Percentiles rank a stretch among this genome's conserved stretches.
Conservation (phyloP, 2,329 filamentous ascomycete species). For the Curvularia verruculosa region DNA sequence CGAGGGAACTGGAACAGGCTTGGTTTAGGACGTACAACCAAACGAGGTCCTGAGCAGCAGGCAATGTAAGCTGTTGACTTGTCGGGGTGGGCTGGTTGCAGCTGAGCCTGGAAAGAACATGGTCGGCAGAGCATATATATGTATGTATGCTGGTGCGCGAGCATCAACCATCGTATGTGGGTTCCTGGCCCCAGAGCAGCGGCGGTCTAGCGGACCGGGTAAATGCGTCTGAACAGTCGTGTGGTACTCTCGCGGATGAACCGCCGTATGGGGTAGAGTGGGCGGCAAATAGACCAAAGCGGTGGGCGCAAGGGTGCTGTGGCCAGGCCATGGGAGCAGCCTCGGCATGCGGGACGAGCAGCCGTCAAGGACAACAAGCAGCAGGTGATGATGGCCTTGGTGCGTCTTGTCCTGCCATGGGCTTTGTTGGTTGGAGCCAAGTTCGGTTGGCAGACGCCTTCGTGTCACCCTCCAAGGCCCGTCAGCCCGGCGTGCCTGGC, state of each 20-base stretch:
- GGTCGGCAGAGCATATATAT: constrained; percentile 36
- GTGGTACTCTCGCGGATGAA: constrained; percentile 28
- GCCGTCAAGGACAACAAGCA: constrained; percentile 13
- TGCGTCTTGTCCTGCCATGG: constrained; percentile 1
- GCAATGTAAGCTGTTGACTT: constrained; percentile 27
- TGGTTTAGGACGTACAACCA: constrained; percentile 21
- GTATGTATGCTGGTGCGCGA: constrained; percentile 21
- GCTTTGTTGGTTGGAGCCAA: constrained; percentile 1
- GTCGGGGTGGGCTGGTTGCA: constrained; percentile 25
- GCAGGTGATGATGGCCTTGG: constrained; percentile 6
- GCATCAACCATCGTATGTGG: constrained; percentile 20
- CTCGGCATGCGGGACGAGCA: constrained; percentile 18
- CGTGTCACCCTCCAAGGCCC: constrained; percentile 6
- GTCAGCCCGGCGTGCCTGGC: constrained; percentile 9
- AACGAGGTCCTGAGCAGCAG: constrained; percentile 19
- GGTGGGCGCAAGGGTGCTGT: constrained; percentile 16
- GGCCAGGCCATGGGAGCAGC: constrained; percentile 12
- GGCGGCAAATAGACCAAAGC: constrained; percentile 20
- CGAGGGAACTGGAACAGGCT: constrained; percentile 13
- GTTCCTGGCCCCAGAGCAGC: constrained; percentile 26
- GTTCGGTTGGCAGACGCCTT: constrained; percentile 5
- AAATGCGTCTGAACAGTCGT: constrained; percentile 30
- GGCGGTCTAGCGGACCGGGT: constrained; percentile 42
- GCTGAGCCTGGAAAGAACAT: constrained; percentile 20
- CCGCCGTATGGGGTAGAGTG: constrained; percentile 31